phyloP scores from a whole-genome alignment of 108 stramenopile species.

The Halocafeteria seosinensis region DNA sequence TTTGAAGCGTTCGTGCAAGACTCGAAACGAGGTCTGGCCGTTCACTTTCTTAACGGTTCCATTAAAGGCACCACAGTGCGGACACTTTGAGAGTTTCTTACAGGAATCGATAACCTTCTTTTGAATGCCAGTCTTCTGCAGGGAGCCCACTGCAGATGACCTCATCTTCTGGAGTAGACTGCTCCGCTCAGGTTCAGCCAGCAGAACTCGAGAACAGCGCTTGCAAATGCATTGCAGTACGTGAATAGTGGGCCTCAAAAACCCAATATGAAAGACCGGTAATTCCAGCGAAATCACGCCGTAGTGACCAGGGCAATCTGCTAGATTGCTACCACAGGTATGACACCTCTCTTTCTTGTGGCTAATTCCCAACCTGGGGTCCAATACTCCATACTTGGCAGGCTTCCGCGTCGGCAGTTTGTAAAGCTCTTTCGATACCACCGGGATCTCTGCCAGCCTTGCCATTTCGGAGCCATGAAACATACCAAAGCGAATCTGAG shows the following conservation, averaged over 20 bases:
- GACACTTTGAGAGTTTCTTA: conserved; percentile 67
- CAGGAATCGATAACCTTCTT: conserved; percentile 76
- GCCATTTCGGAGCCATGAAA: conserved; percentile 73
- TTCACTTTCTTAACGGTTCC: conserved; percentile 85
- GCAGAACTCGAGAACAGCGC: conserved; percentile 69
- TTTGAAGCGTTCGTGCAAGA: conserved; percentile 71
- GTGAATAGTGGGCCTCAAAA: conserved; percentile 71
- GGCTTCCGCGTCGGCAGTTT: conserved; percentile 70
- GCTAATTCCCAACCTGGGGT: conserved; percentile 73
- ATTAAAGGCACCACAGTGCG: conserved; percentile 62
- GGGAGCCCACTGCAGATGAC: conserved; percentile 53
- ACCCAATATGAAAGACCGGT: conserved; percentile 94
- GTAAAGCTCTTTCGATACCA: conserved; percentile 71
- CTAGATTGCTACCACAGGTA: conserved; percentile 68
- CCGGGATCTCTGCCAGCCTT: conserved; percentile 74
- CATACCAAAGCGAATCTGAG: conserved; percentile 71
- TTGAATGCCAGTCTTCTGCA: conserved; percentile 45
- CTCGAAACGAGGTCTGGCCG: conserved; percentile 67
- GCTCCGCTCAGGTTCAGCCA: conserved; percentile 17
- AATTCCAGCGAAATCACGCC: conserved; percentile 79
- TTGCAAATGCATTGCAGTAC: conserved; percentile 89
- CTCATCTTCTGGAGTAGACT: conserved; percentile 51
- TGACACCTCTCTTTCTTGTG: conserved; percentile 65
- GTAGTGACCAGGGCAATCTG: conserved; percentile 74
- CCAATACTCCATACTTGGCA: conserved; percentile 68